Base-by-base conservation (phyloP, 2,329 filamentous ascomycete species). In the Calonectria henricotiae region DNA sequence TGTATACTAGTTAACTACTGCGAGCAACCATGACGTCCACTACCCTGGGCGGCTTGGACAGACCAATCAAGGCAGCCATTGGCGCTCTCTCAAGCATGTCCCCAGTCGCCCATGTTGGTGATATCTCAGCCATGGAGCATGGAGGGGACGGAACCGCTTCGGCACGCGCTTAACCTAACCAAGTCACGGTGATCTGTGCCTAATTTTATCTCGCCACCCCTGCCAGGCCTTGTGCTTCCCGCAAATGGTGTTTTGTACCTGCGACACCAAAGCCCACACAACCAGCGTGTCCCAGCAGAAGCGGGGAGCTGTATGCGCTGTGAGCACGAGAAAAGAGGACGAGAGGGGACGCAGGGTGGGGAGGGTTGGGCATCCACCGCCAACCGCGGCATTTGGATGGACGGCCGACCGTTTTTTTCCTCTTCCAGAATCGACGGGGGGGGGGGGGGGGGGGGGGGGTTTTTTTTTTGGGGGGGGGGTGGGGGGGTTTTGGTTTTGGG, bases 331-430 rank as follows among this genome's bases (percentile, higher is more conserved):
- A 43, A 41, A 37, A 41, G 39, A 43, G 46, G 35, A 51, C 47
- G 20, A 17, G 23, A 37, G 25, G 23, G 25, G 25, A 32, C 37
- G 20, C 32, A 13, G 41, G 27, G 54, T 60, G 64, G 51, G 46
- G 51, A 46, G 30, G 32, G 51, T 66, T 66, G 64, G 64, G 64
- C 68, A 66, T 62, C 68, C 60, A 64, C 55, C 46, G 55, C 65
- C 65, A 67, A 51, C 46, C 35, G 54, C 65, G 65, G 54, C 20
- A 61, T 41, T 61, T 49, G 51, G 63, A 25, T 27, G 44, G 37
- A 55, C 17, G 11, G 63, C 3, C 55, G 35, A 60, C 37, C 37
- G 35, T 41, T 60, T 60, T 60, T 60, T 41, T 60, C 43, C n/a
- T 23, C 49, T 55, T 15, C 27, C 17, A 60, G 23, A 41, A 35